Evolutionary conservation across 2,329 filamentous ascomycete genomes (phyloP).

Genomic region (Raffaelea albimanens): DNA sequence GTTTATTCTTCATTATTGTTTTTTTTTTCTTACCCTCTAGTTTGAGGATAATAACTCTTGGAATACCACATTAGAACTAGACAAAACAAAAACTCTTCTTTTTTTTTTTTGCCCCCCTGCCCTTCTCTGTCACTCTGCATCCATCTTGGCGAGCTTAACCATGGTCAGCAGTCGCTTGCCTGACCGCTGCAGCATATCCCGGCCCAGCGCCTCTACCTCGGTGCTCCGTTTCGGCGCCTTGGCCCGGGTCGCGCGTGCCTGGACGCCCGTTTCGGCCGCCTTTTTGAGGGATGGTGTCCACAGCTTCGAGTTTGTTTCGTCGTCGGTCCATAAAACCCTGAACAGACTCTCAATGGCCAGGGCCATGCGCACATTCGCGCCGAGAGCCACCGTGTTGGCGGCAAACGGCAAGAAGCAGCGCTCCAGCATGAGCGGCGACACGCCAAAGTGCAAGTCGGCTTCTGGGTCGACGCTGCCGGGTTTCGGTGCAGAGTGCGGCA

Average conservation of each 20-base stretch:
- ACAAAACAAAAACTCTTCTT: no score
- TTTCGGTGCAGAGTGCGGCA: constrained; percentile 32
- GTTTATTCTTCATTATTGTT: background rate
- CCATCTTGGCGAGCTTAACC: constrained; percentile 23
- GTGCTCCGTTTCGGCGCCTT: constrained; percentile 27
- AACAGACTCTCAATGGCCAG: constrained; percentile 58
- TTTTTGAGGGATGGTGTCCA: constrained; percentile 26
- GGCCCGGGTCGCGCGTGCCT: constrained; percentile 37
- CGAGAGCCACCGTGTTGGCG: constrained; percentile 48
- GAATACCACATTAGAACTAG: no score
- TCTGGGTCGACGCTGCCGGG: constrained; percentile 29
- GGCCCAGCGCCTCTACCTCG: constrained; percentile 29
- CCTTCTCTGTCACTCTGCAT: constrained; percentile 6
- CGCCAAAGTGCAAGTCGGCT: constrained; percentile 25
- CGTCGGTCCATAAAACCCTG: constrained; percentile 34
- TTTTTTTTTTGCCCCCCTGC: no score
- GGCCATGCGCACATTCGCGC: constrained; percentile 66
- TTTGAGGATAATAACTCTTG: no score
- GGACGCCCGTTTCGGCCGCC: constrained; percentile 36
- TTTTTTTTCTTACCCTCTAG: no score
- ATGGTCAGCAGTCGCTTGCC: constrained; percentile 31
- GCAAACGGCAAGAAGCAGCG: constrained; percentile 56
- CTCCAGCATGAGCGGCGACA: constrained; percentile 38
- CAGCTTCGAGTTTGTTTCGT: constrained; percentile 17
- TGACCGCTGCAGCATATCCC: constrained; percentile 33